These are phyloP conservation scores for Nakazawaea pomicola DNA, from an alignment of 805 yeast genomes.

Conservation along the genomic window DNA sequence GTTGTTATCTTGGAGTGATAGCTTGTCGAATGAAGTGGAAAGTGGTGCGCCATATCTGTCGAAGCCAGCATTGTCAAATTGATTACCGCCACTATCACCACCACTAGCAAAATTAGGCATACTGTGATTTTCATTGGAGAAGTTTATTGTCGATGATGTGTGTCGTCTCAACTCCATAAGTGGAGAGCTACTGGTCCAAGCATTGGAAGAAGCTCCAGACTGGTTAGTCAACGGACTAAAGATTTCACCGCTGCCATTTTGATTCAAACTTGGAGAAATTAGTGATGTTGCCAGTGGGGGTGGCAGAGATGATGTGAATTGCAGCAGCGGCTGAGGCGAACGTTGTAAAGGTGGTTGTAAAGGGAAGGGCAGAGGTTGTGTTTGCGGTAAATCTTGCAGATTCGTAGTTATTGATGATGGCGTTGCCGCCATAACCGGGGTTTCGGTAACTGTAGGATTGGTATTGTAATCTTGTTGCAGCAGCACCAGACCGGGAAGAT, in stretches of 20 bases:
- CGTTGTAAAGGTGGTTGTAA: not conserved
- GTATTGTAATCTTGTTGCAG: not conserved
- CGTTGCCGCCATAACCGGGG: too few relatives aligned
- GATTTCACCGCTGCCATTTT: not conserved
- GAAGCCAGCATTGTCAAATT: not conserved
- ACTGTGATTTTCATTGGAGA: not conserved
- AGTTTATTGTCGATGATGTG: slow-evolving; percentile 5
- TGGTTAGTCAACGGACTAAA: slow-evolving; percentile 2
- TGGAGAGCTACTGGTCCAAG: slow-evolving; percentile 4
- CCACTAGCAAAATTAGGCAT: too few relatives aligned
- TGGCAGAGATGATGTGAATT: too few relatives aligned
- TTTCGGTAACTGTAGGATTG: slow-evolving; percentile 1
- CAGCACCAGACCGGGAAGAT: not conserved
- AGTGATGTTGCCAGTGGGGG: too few relatives aligned
- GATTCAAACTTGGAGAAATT: not conserved
- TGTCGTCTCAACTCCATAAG: slow-evolving; percentile 4
- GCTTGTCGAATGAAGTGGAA: slow-evolving; percentile 5
- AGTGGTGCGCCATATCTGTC: slow-evolving; percentile 1
- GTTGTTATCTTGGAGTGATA: slow-evolving; percentile 1
- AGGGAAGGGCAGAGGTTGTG: too few relatives aligned
- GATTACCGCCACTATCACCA: not conserved
- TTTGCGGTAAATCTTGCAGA: too few relatives aligned
- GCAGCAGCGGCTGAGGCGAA: too few relatives aligned
- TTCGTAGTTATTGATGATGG: too few relatives aligned
- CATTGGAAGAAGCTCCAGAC: not conserved